A percentile compares a stretch with the other conserved stretches of the same genome.
Evolutionary conservation across 2,329 filamentous ascomycete species (phyloP).

Genomic region (Alternaria postmessia): DNA sequence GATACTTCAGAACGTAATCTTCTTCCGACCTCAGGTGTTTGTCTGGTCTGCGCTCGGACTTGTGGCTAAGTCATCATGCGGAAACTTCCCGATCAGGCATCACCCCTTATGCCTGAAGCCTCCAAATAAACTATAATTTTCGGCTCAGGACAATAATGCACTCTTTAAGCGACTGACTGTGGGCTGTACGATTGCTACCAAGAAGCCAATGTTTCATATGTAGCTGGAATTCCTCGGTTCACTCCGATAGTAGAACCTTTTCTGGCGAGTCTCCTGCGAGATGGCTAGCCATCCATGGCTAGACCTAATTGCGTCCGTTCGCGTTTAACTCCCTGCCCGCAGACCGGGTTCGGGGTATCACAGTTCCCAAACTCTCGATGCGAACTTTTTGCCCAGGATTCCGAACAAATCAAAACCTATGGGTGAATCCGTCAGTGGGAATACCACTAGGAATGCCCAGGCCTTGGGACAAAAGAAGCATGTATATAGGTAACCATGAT

Average conservation of each 20-base stretch:
- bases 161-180: neutral
- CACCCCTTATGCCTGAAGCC: neutral
- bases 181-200: neutral
- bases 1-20: neutral
- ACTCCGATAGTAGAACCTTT: neutral
- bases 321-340: neutral
- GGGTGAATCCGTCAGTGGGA: neutral
- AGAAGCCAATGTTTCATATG: neutral
- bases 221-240: neutral
- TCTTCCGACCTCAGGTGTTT: neutral
- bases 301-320: neutral
- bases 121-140: neutral
- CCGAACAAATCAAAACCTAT: neutral
- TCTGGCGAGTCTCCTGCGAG: neutral
- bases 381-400: neutral
- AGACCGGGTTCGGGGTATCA: neutral
- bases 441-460: neutral
- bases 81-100: neutral
- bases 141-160: neutral
- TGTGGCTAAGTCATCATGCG: neutral
- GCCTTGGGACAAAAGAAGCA: neutral
- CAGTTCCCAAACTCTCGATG: neutral
- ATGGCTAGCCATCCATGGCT: neutral
- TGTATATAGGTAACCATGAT: neutral
- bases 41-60: neutral